phyloP scores from a whole-genome alignment of 2,329 filamentous ascomycete species.

The Penicillium sp. region DNA sequence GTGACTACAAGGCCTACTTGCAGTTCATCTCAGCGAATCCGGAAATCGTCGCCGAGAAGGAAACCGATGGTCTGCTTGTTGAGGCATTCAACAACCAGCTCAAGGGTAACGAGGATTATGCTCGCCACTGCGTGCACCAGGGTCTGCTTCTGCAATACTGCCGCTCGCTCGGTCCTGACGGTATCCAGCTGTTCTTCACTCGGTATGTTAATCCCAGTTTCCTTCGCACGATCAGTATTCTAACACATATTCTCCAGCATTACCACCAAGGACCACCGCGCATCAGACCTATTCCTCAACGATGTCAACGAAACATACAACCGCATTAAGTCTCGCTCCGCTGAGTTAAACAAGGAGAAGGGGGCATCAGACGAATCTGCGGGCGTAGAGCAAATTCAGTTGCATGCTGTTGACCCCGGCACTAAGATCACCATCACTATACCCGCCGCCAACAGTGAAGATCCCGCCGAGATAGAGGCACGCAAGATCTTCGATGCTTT shows the following conservation, averaged over 20 bases:
- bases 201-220: slow-evolving; percentile 46
- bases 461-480: slow-evolving; percentile 58
- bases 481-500: slow-evolving; percentile 81
- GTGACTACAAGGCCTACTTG: slow-evolving; percentile 69
- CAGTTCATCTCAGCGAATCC: slow-evolving; percentile 77
- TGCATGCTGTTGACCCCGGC: slow-evolving; percentile 90
- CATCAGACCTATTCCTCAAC: slow-evolving; percentile 83
- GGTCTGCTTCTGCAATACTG: slow-evolving; percentile 92
- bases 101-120: slow-evolving; percentile 63
- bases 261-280: slow-evolving; percentile 82
- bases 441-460: slow-evolving; percentile 64
- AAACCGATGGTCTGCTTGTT: slow-evolving; percentile 86
- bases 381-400: slow-evolving; percentile 91
- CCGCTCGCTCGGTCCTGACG: slow-evolving; percentile 79
- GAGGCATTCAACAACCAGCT: slow-evolving; percentile 88
- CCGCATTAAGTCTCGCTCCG: slow-evolving; percentile 71
- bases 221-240: neutral
- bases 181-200: slow-evolving; percentile 91
- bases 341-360: slow-evolving; percentile 64
- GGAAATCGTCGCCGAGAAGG: slow-evolving; percentile 72
- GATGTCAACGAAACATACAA: slow-evolving; percentile 86
- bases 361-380: slow-evolving; percentile 51
- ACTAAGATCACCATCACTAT: slow-evolving; percentile 87
- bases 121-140: slow-evolving; percentile 87
- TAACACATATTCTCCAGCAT: slow-evolving; percentile 50